Percentiles rank a stretch among this genome's conserved stretches.
phyloP scores from a whole-genome alignment of 1,284 basidiomycete species.

The Cystobasidium pallidum region DNA sequence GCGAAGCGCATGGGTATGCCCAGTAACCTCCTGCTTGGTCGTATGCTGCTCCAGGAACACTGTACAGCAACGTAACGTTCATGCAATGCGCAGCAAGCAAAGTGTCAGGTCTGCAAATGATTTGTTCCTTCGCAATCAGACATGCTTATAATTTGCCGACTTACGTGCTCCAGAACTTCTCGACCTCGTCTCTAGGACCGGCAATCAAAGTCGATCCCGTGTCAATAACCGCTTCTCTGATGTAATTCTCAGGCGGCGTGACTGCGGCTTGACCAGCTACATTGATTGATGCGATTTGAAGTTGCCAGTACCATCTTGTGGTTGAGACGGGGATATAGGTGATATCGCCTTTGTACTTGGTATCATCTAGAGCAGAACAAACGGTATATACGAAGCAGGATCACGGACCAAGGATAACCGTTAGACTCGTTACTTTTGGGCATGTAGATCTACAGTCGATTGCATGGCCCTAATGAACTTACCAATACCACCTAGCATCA shows the following conservation, averaged over 20 bases:
- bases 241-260: conserved; percentile 74
- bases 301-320: conserved; percentile 91
- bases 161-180: conserved; percentile 44
- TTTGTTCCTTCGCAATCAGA: too few species aligned
- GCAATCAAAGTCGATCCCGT: conserved; percentile 90
- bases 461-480: too few species aligned
- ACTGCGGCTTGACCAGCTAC: conserved; percentile 49
- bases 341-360: conserved; percentile 79
- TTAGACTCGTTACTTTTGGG: too few species aligned
- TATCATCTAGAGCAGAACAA: conserved; percentile 61
- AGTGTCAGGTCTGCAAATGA: not conserved
- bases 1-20: conserved; percentile 27
- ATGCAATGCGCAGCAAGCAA: too few species aligned
- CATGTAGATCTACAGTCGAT: too few species aligned
- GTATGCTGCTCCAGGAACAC: conserved; percentile 20
- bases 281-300: conserved; percentile 55
- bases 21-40: conserved; percentile 22
- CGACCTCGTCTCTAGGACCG: conserved; percentile 72
- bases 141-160: not conserved
- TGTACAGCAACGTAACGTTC: not conserved
- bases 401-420: too few species aligned
- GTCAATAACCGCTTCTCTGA: conserved; percentile 76
- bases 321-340: conserved; percentile 81
- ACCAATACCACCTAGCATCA: conserved; percentile 32
- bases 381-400: not conserved